Percentiles rank a stretch among this genome's conserved stretches.
phyloP scores from a whole-genome alignment of 352 stramenopile genomes.

The Globisporangium polare region DNA sequence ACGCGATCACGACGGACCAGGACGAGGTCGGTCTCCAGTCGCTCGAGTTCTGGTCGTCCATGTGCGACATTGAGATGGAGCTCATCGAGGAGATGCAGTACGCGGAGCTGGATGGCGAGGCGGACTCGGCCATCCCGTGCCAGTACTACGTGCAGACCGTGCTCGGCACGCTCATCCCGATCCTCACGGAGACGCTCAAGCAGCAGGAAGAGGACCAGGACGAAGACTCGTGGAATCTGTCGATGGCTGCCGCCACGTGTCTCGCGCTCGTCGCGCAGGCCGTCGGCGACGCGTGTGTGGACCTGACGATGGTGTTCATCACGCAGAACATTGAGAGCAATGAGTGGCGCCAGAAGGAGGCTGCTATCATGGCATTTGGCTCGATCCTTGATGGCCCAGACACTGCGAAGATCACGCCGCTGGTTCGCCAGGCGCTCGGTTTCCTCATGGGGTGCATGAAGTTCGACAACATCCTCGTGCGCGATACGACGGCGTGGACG shows the following conservation, averaged over 20 bases:
- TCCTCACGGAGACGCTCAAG: slow-evolving; percentile 92
- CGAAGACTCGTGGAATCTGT: slow-evolving; percentile 94
- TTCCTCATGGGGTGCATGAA: slow-evolving; percentile 92
- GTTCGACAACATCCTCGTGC: slow-evolving; percentile 89
- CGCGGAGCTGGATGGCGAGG: slow-evolving; percentile 47
- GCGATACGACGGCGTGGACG: slow-evolving; percentile 96
- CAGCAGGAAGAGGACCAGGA: slow-evolving; percentile 95
- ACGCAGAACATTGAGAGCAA: slow-evolving; percentile 92
- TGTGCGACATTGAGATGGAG: slow-evolving; percentile 95
- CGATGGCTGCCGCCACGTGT: slow-evolving; percentile 93
- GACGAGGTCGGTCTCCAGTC: slow-evolving; percentile 91
- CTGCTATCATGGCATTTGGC: slow-evolving; percentile 96
- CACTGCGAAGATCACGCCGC: slow-evolving; percentile 86
- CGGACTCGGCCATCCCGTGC: slow-evolving; percentile 61
- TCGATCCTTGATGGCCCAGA: slow-evolving; percentile 93
- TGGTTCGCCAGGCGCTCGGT: slow-evolving; percentile 92
- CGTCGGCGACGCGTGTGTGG: slow-evolving; percentile 90
- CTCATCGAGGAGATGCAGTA: slow-evolving; percentile 92
- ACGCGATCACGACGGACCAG: slow-evolving; percentile 92
- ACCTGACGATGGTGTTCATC: slow-evolving; percentile 93
- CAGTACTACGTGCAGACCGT: slow-evolving; percentile 89
- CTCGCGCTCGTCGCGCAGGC: slow-evolving; percentile 92
- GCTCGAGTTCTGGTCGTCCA: slow-evolving; percentile 98
- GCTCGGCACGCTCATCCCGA: slow-evolving; percentile 84
- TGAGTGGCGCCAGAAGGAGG: slow-evolving; percentile 95